Conservation (phyloP, 73 alveolate genomes). For the Paramecium primaurelia region DNA sequence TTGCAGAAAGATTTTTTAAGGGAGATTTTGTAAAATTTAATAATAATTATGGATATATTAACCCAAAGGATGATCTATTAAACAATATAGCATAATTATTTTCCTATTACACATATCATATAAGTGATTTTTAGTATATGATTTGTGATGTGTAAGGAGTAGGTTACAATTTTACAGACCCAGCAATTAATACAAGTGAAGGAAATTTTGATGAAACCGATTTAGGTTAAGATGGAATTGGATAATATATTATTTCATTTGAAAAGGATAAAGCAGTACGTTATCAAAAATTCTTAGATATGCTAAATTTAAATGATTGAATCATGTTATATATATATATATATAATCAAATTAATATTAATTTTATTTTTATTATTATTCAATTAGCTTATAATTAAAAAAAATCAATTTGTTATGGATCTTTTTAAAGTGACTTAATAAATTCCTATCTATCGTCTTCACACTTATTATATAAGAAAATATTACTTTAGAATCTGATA, state of each 20-base stretch:
- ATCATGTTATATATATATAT: not conserved
- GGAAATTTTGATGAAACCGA: conserved; percentile 8
- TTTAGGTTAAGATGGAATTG: not conserved
- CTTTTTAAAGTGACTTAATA: not conserved
- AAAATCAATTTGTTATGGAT: too few relatives aligned
- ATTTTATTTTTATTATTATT: too few relatives aligned
- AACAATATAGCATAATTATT: not conserved
- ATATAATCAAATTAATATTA: too few relatives aligned
- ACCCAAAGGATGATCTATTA: not conserved
- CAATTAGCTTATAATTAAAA: too few relatives aligned
- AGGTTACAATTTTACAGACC: not conserved
- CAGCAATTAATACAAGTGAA: not conserved
- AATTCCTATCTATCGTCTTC: not conserved
- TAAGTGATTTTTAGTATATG: not conserved
- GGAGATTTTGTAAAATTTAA: not conserved
- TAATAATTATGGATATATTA: not conserved
- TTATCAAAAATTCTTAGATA: not conserved
- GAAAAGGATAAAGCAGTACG: not conserved
- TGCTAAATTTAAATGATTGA: not conserved
- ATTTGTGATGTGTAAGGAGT: conserved; percentile 16
- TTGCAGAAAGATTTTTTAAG: conserved; percentile 29
- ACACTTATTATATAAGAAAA: not conserved
- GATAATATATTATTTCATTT: not conserved
- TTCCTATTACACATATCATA: not conserved
- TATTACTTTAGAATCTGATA: not conserved